Base-by-base conservation (phyloP, 345 rosid species). In the Camelina hispida region DNA sequence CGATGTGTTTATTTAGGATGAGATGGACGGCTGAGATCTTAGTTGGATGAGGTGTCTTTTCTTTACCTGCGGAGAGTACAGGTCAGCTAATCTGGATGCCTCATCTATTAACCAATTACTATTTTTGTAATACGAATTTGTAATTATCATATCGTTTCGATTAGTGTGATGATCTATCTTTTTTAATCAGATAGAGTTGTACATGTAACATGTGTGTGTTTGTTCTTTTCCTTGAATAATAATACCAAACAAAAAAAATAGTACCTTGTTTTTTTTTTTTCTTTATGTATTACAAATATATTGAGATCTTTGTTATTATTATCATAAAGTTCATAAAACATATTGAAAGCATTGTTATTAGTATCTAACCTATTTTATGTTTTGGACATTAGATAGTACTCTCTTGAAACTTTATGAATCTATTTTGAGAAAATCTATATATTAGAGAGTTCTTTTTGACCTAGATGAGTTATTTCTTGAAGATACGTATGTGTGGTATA, bases 11-110 rank as follows among this genome's bases (percentile, higher is more conserved):
- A 9, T 11, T 5, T 17, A 1, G 7, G 7, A 20, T 40, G 4
- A 53, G 20, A 61, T 76, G 6, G 20, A 76, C 74, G 79, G 74
- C 0, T 68, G 3, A 76, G 75, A 76, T 76, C 17, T 46, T 46
- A 1, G 44, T 62, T 11, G 47, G 71, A 46, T 76, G 59, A 53
- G 57, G 69, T 76, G 79, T 69, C 20, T 69, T 44, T 34, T 61
- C 37, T 34, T 75, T 61, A 34, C 64, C 74, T 69, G 74, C 60
- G 68, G 68, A 11, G 7, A 67, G 46, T 75, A 62, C 75, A 76
- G 58, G 74, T 76, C 79, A 76, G 79, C 79, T 76, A 76, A 61
- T 61, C 23, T 68, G 74, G 74, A 68, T 67, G 79, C 79, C 79
- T 60, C 73, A 10, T n/a, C 2, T 28, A 7, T 4, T 20, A 68